These are phyloP conservation scores for Seminavis robusta DNA, from an alignment of 108 stramenopile genomes.

Conservation along the genomic window DNA sequence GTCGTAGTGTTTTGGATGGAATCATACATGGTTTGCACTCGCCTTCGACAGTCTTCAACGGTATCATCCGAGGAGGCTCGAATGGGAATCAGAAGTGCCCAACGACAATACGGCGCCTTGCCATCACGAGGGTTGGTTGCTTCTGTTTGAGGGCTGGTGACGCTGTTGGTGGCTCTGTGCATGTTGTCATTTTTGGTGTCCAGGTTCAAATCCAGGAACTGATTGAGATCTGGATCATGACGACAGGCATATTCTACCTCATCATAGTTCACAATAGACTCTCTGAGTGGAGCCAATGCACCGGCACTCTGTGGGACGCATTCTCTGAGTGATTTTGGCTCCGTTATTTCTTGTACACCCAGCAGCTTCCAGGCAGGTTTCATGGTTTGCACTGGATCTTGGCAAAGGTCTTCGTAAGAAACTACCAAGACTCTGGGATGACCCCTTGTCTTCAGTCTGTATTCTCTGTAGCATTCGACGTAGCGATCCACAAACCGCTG, in stretches of 20 bases:
- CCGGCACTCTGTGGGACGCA: neutral
- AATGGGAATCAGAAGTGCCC: neutral
- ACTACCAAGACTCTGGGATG: neutral
- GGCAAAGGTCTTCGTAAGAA: neutral
- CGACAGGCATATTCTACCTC: constrained; percentile 4
- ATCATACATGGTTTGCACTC: neutral
- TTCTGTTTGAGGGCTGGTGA: neutral
- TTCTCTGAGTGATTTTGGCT: neutral
- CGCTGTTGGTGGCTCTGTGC: neutral
- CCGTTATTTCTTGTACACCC: neutral
- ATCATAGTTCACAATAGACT: neutral
- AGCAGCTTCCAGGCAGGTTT: neutral
- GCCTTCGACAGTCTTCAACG: neutral
- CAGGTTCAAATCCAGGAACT: neutral
- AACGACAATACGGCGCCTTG: neutral
- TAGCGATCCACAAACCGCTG: neutral
- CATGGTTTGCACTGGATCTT: neutral
- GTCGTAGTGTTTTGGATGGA: neutral
- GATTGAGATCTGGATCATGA: neutral
- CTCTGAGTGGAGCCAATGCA: neutral
- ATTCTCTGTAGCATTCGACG: neutral
- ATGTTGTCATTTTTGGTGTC: neutral
- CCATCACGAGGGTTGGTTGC: no score
- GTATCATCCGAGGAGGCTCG: neutral
- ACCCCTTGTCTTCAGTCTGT: neutral